Base-by-base conservation (phyloP, 305 asterid species). In the Ilex paraguariensis region DNA sequence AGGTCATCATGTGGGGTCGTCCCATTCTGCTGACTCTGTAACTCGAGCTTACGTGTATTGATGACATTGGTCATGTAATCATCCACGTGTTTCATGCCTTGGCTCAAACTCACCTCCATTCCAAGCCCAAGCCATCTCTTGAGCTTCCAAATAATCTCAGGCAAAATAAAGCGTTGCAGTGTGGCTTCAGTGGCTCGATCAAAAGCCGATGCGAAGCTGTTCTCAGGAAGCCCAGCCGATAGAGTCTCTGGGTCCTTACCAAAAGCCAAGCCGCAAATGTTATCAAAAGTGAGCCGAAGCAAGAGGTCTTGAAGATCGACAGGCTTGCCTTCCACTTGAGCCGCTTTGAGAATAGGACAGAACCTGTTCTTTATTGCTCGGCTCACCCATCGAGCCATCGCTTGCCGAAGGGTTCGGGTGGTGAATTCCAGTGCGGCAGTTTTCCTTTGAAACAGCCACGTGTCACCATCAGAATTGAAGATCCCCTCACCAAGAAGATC, bases 121-220 rank as follows among this genome's bases (percentile, higher is more conserved):
- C 95, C 95, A 0, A 86, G 82, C 73, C 88, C 71, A 9, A 86
- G 80, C 84, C 80, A 72, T 54, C 67, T 86, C 48, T 75, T 81
- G 5, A 83, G 64, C 52, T 78, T 83, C 95, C 95, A 86, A 5
- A 86, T 50, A 36, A 73, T 66, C 61, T 81, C 82, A 1, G 95
- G 95, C 56, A 83, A 32, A 57, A 86, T 80, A 15, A 86, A 77
- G 13, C 90, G 75, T 0, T 79, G 88, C 61, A 83, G 12, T 0
- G 90, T 36, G 71, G 95, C 90, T 76, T 86, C 90, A 0, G 95
- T 86, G 79, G 95, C 95, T 60, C 79, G 70, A 44, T 86, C 95
- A 16, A 86, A 86, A 62, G 90, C 86, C 58, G 72, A 21, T 2
- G 95, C 79, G 65, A 86, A 86, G 69, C 75, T 48, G 56, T 83